Percentiles rank a stretch among this genome's conserved stretches.
Conservation (phyloP, 2,329 filamentous ascomycete genomes). For the Penicillium sp. region DNA sequence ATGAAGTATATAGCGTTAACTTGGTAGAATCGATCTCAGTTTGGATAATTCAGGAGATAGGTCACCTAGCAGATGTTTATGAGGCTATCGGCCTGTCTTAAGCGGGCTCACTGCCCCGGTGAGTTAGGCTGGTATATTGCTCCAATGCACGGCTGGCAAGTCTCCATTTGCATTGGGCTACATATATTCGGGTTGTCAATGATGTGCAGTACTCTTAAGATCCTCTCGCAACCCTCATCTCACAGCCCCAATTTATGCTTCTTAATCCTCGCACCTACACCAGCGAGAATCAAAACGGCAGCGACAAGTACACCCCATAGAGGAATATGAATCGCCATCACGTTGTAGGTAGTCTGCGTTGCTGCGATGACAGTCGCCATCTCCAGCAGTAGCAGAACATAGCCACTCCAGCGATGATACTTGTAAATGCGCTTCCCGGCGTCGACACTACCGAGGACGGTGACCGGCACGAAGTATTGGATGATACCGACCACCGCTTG, state of each 20-base stretch:
- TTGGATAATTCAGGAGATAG: too few relatives aligned
- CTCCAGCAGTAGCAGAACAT: constrained; percentile 67
- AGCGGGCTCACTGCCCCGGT: too few relatives aligned
- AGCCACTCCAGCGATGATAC: constrained; percentile 78
- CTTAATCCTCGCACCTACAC: constrained; percentile 75
- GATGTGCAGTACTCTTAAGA: too few relatives aligned
- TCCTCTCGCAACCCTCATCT: neutral
- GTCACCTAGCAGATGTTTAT: too few relatives aligned
- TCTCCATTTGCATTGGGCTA: neutral
- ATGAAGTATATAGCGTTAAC: too few relatives aligned
- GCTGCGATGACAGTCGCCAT: constrained; percentile 72
- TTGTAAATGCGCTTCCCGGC: constrained; percentile 84
- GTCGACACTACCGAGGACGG: constrained; percentile 72
- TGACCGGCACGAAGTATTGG: constrained; percentile 69
- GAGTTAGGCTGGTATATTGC: too few relatives aligned
- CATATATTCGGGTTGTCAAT: too few relatives aligned
- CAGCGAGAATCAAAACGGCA: constrained; percentile 63
- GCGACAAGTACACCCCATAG: constrained; percentile 73
- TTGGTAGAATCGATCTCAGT: too few relatives aligned
- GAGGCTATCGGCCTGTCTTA: too few relatives aligned
- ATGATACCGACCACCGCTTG: constrained; percentile 80
- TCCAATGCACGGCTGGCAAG: too few relatives aligned
- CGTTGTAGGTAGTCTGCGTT: constrained; percentile 72
- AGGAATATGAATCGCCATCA: constrained; percentile 65
- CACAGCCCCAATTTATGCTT: constrained; percentile 69